Evolutionary conservation across 129 eudicot genomes (phyloP).

Genomic region (Flaveria sonorensis): DNA sequence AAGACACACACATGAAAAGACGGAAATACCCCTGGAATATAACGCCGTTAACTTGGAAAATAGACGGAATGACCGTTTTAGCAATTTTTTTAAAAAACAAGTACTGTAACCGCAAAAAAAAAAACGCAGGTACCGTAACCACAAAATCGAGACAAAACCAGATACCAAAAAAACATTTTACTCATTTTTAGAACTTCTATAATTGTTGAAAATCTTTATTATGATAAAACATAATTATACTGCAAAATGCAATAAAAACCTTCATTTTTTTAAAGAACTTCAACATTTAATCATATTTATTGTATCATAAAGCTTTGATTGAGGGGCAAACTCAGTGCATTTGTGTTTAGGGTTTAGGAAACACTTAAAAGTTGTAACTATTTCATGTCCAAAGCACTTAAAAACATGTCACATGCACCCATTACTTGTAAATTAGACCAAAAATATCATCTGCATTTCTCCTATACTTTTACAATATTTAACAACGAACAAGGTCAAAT

Average conservation of each 20-base stretch:
- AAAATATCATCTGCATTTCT: constrained; percentile 25
- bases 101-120: no score
- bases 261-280: neutral
- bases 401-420: constrained; percentile 16
- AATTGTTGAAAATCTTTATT: neutral
- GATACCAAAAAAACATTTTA: no score
- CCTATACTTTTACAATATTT: constrained; percentile 29
- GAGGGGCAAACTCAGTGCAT: neutral
- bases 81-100: no score
- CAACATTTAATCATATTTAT: neutral
- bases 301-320: neutral
- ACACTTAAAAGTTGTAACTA: neutral
- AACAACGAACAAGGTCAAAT: constrained; percentile 16
- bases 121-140: no score
- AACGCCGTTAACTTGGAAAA: no score
- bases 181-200: neutral
- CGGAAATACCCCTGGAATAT: no score
- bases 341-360: constrained; percentile 1
- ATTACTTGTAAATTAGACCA: neutral
- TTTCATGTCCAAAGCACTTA: constrained; percentile 9
- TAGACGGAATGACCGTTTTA: no score
- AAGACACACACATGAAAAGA: no score
- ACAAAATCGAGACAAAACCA: no score
- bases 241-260: neutral
- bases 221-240: neutral